These are phyloP conservation scores for Podospora didyma DNA, from an alignment of 495 filamentous ascomycete genomes.

Conservation along the genomic window DNA sequence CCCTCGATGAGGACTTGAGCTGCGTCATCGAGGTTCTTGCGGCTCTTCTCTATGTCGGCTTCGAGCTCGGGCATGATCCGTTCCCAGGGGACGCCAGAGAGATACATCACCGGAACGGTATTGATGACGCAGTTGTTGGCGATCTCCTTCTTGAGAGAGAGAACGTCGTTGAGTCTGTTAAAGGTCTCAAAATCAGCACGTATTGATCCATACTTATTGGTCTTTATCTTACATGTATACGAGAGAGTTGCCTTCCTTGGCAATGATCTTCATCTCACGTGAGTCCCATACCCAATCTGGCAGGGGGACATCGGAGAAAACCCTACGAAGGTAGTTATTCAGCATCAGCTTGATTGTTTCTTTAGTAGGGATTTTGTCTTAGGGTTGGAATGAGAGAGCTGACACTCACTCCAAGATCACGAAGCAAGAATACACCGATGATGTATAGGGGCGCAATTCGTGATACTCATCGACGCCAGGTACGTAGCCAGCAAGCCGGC, in stretches of 20 bases:
- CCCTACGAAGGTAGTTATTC: not conserved
- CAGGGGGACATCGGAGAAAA: not conserved
- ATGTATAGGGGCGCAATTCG: not conserved
- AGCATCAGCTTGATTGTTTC: no score
- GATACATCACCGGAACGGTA: conserved; percentile 1
- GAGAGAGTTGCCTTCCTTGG: conserved; percentile 1
- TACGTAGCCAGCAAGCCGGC: conserved; percentile 2
- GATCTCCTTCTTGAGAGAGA: conserved; percentile 9
- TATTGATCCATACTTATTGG: no score
- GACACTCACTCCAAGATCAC: conserved; percentile 1
- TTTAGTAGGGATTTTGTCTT: no score
- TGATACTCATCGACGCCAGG: conserved; percentile 1
- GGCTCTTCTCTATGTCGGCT: no score
- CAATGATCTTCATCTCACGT: conserved; percentile 4
- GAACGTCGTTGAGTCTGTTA: conserved; percentile 9
- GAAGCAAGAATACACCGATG: conserved; percentile 3
- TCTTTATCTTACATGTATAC: conserved; percentile 3
- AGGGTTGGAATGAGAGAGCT: not conserved
- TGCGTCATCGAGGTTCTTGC: no score
- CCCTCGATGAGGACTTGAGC: no score
- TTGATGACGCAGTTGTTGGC: conserved; percentile 5
- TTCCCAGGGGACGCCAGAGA: conserved; percentile 2
- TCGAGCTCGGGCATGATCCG: not conserved
- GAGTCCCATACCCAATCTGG: not conserved
- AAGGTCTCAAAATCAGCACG: no score